Evolutionary conservation across 2,329 filamentous ascomycete species (phyloP).

Genomic region (Ophiobolus disseminans): DNA sequence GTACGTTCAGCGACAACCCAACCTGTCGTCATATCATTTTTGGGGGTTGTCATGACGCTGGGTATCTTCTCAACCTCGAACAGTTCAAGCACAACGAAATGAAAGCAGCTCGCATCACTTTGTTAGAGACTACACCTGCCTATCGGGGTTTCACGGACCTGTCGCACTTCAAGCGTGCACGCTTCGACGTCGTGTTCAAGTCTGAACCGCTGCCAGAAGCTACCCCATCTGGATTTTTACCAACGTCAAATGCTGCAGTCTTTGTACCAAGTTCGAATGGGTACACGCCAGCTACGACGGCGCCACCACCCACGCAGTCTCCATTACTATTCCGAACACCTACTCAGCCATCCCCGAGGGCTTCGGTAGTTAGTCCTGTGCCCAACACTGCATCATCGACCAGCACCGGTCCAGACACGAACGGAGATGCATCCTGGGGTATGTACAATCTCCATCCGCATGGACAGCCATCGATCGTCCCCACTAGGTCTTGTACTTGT

Average conservation of each 20-base stretch:
- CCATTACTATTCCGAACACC: constrained; percentile 21
- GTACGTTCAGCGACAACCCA: constrained; percentile 54
- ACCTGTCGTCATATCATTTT: constrained; percentile 58
- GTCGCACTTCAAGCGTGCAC: constrained; percentile 47
- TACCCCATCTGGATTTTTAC: constrained; percentile 4
- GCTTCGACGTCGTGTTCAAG: constrained; percentile 53
- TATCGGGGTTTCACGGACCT: constrained; percentile 52
- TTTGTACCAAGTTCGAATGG: neutral
- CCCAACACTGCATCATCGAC: constrained; percentile 32
- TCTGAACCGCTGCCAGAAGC: constrained; percentile 49
- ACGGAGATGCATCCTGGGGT: constrained; percentile 30
- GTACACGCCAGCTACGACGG: neutral
- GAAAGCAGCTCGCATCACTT: constrained; percentile 50
- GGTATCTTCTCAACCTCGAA: constrained; percentile 55
- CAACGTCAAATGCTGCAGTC: constrained; percentile 1
- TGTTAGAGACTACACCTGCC: constrained; percentile 54
- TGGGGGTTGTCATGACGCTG: constrained; percentile 56
- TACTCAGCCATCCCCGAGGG: constrained; percentile 22
- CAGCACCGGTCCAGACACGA: constrained; percentile 18
- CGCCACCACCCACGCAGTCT: neutral
- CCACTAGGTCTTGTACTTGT: too few species aligned
- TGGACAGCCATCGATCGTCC: neutral
- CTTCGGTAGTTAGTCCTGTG: constrained; percentile 17
- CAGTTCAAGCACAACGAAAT: constrained; percentile 52
- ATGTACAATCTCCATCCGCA: constrained; percentile 2